phyloP scores from a whole-genome alignment of 495 filamentous ascomycete species.

The Cercophora sp. region DNA sequence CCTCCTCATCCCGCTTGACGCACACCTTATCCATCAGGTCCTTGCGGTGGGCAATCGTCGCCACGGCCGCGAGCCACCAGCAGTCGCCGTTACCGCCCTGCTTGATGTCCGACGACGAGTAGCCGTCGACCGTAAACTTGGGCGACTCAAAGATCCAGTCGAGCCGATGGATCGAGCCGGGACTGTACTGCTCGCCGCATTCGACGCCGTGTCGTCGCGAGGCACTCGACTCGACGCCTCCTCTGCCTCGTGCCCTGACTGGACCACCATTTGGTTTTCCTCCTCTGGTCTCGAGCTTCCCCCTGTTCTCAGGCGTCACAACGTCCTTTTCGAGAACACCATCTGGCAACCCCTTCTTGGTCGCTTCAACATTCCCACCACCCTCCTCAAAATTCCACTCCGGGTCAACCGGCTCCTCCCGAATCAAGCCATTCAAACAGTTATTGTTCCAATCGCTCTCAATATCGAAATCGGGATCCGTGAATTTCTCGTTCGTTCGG shows the following conservation, averaged over 20 bases:
- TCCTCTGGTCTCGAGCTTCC: neutral
- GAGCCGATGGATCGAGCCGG: slow-evolving; percentile 25
- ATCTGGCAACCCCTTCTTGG: slow-evolving; percentile 16
- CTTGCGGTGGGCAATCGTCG: slow-evolving; percentile 64
- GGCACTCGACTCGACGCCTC: neutral
- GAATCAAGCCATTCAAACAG: slow-evolving; percentile 27
- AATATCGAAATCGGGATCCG: slow-evolving; percentile 74
- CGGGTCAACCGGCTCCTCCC: neutral
- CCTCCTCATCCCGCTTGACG: slow-evolving; percentile 61
- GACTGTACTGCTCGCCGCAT: slow-evolving; percentile 13
- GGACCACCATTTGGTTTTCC: neutral
- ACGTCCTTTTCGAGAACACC: neutral
- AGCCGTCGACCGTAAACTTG: slow-evolving; percentile 67
- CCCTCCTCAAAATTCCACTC: slow-evolving; percentile 6
- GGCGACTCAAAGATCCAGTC: slow-evolving; percentile 71
- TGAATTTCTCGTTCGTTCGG: slow-evolving; percentile 72
- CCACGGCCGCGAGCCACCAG: slow-evolving; percentile 73
- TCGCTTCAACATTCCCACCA: slow-evolving; percentile 20
- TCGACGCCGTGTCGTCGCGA: slow-evolving; percentile 5
- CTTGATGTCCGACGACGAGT: slow-evolving; percentile 52
- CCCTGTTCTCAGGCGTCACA: neutral
- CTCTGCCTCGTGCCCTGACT: neutral
- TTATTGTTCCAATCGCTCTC: slow-evolving; percentile 48
- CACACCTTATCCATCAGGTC: slow-evolving; percentile 66
- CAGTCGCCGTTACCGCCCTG: slow-evolving; percentile 58